A percentile compares a stretch with the other conserved stretches of the same genome.
Conservation (phyloP, 495 filamentous ascomycete genomes). For the Lichina pygmaea region DNA sequence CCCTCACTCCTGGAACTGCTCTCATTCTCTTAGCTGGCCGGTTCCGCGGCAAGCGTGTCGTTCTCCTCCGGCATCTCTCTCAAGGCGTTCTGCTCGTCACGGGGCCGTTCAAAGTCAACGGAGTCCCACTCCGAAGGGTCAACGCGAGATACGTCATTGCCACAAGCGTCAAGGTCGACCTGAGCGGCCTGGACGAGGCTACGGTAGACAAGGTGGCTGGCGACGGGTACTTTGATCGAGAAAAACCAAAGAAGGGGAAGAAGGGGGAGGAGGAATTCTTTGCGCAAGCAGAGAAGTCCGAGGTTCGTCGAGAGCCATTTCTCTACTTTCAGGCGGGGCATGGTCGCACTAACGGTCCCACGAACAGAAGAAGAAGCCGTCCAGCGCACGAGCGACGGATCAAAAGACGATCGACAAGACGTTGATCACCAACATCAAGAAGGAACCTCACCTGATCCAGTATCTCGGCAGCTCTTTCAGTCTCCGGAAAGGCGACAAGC, state of each 20-base stretch:
- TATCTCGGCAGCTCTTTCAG: constrained; percentile 86
- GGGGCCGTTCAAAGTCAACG: constrained; percentile 99
- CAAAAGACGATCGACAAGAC: constrained; percentile 96
- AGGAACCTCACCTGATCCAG: constrained; percentile 62
- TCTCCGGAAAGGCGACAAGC: constrained; percentile 92
- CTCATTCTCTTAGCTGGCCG: constrained; percentile 97
- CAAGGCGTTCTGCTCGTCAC: constrained; percentile 97
- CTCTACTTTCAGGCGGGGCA: neutral
- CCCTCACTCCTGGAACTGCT: constrained; percentile 76
- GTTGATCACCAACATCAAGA: constrained; percentile 77
- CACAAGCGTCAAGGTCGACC: constrained; percentile 71
- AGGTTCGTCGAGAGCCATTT: constrained; percentile 33
- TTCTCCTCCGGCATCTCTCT: constrained; percentile 88
- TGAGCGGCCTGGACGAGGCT: constrained; percentile 54
- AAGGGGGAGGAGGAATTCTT: constrained; percentile 90
- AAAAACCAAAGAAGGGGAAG: constrained; percentile 82
- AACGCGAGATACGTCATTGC: constrained; percentile 98
- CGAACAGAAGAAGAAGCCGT: constrained; percentile 78
- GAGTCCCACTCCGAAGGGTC: constrained; percentile 90
- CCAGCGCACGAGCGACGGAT: constrained; percentile 70
- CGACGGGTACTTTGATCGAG: constrained; percentile 81
- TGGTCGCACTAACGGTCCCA: constrained; percentile 5
- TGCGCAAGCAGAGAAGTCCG: constrained; percentile 84
- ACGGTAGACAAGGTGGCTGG: constrained; percentile 62
- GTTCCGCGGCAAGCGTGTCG: constrained; percentile 98